Base-by-base conservation (phyloP, 768 basidiomycete genomes). In the Sistotremastrum niveocremeum region DNA sequence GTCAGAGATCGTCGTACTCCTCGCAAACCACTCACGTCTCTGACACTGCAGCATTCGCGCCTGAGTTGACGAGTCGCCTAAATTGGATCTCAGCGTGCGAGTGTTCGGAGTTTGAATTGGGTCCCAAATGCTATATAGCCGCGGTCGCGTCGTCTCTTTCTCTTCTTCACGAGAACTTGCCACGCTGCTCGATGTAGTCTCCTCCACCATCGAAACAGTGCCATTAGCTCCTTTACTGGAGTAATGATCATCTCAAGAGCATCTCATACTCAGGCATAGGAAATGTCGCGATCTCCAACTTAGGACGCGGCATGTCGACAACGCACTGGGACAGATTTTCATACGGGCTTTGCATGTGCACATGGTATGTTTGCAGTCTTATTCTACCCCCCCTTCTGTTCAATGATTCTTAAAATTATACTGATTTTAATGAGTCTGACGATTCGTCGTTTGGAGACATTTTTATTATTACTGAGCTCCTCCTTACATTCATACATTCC, bases 361-460 rank as follows among this genome's bases (percentile, higher is more conserved):
- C 28, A 11, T 54, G 32, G 29, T 48, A 46, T 49, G 39, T 53
- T 45, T 41, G 49, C 48, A 41, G 44, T 35, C 40, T 33, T 33
- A 20, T 37, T 32, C 37, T 39, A 33, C 38, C 42, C 46, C 30
- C 47, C 42, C 36, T 46, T 37, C 37, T 34, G 37, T 53, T 65
- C 69, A 50, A 69, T 67, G 69, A 71, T 68, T 20, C 60, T 51
- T 60, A 67, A 65, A 62, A 62, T 56, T 55, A 53, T 65, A 56
- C 64, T 67, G 68, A 67, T 69, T 71, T 69, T 69, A 71, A 71
- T 69, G 70, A 71, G 66, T 65, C 20, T 20, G 20, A 64, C 58
- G 63, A 71, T 56, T 54, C 55, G 59, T 60, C 56, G 42, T 39
- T 61, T 55, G 54, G 62, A 53, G 66, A 67, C 53, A 50, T 38